A percentile compares a stretch with the other conserved stretches of the same genome.
phyloP scores from a whole-genome alignment of 2,329 filamentous ascomycete species.

The Thelonectria blattea region DNA sequence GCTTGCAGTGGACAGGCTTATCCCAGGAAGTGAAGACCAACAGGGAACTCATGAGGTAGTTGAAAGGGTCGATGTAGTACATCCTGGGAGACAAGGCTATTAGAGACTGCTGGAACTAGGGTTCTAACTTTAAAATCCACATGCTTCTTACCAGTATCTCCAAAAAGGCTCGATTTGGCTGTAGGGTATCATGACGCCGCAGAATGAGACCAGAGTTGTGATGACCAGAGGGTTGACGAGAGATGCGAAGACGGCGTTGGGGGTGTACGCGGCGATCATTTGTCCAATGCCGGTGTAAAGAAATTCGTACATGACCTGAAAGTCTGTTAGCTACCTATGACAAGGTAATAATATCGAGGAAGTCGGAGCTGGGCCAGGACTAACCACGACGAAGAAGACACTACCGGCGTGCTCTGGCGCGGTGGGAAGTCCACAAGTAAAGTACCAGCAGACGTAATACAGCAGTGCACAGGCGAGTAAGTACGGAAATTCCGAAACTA shows the following conservation, averaged over 20 bases:
- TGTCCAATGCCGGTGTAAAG: conserved; percentile 67
- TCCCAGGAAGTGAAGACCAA: conserved; percentile 59
- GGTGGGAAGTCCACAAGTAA: conserved; percentile 52
- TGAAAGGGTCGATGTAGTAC: conserved; percentile 66
- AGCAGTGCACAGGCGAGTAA: conserved; percentile 51
- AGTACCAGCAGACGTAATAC: conserved; percentile 65
- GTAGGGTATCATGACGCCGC: conserved; percentile 76
- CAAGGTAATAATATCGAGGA: too few species aligned
- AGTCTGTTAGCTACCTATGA: too few species aligned
- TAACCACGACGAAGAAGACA: conserved; percentile 59
- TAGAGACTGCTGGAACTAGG: too few species aligned
- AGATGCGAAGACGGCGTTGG: conserved; percentile 64
- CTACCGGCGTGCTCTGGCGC: conserved; percentile 55
- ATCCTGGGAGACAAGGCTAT: conserved; percentile 45
- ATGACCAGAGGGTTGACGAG: conserved; percentile 63
- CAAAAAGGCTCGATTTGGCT: conserved; percentile 68
- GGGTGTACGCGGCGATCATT: conserved; percentile 66
- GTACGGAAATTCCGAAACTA: conserved; percentile 56
- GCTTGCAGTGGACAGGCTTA: conserved; percentile 51
- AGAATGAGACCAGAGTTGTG: conserved; percentile 70
- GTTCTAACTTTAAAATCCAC: too few species aligned
- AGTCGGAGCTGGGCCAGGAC: not conserved
- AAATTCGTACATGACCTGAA: conserved; percentile 57
- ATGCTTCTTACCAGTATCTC: conserved; percentile 54
- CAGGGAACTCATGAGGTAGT: conserved; percentile 64